Evolutionary conservation across 2,329 filamentous ascomycete genomes (phyloP).

Genomic region (Pleurostoma richardsiae): DNA sequence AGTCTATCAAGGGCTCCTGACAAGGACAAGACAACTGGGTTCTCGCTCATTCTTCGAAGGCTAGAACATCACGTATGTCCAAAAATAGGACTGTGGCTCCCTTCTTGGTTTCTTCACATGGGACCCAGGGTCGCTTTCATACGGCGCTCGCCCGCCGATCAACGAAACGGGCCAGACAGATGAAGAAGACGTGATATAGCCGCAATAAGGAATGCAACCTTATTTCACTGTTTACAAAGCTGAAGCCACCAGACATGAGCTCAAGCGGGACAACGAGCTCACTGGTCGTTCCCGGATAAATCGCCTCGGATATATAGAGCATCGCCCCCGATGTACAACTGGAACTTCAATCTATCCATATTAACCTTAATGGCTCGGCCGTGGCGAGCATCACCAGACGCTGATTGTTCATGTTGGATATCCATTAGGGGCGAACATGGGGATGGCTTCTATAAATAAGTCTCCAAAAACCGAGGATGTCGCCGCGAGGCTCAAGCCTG

Average conservation of each 20-base stretch:
- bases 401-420: neutral
- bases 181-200: conserved; percentile 10
- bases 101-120: neutral
- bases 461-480: neutral
- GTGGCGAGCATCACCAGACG: neutral
- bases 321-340: neutral
- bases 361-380: neutral
- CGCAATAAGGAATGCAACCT: conserved; percentile 18
- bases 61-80: neutral
- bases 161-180: neutral
- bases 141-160: neutral
- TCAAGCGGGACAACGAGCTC: neutral
- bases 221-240: conserved; percentile 7
- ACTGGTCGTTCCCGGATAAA: neutral
- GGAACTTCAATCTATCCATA: neutral
- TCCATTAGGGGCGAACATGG: neutral
- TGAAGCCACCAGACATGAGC: conserved; percentile 4
- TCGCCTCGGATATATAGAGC: neutral
- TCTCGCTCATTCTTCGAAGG: no score
- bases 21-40: no score
- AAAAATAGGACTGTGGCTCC: neutral
- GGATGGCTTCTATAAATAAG: neutral
- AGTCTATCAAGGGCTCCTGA: no score
- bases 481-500: neutral
- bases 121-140: neutral